These are phyloP conservation scores for Tuber brumale DNA, from an alignment of 495 filamentous ascomycete species.

Conservation along the genomic window DNA sequence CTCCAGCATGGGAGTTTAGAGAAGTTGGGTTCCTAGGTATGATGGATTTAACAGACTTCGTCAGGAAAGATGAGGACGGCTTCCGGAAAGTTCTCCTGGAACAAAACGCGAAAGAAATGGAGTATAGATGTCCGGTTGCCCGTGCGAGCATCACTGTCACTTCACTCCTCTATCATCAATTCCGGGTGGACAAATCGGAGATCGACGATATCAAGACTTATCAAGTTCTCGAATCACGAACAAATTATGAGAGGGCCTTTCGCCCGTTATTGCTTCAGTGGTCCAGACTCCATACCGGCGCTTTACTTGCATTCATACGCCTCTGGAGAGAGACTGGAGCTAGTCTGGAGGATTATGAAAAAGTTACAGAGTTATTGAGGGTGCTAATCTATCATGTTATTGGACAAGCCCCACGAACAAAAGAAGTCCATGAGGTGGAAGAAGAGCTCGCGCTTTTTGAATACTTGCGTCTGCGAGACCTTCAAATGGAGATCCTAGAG, in stretches of 20 bases:
- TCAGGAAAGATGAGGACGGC: slow-evolving; percentile 78
- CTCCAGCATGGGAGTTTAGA: slow-evolving; percentile 75
- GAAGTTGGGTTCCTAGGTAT: slow-evolving; percentile 84
- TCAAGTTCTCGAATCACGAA: slow-evolving; percentile 65
- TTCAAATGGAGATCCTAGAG: slow-evolving; percentile 94
- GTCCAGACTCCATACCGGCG: slow-evolving; percentile 87
- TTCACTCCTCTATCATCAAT: slow-evolving; percentile 84
- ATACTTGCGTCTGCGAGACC: slow-evolving; percentile 62
- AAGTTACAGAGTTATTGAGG: slow-evolving; percentile 80
- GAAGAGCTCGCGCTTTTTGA: slow-evolving; percentile 82
- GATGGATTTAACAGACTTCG: slow-evolving; percentile 95
- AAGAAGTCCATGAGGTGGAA: slow-evolving; percentile 81
- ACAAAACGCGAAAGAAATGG: slow-evolving; percentile 65
- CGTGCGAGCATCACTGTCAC: slow-evolving; percentile 83
- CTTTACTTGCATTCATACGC: slow-evolving; percentile 81
- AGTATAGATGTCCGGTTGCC: slow-evolving; percentile 80
- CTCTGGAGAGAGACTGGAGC: slow-evolving; percentile 88
- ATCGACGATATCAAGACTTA: slow-evolving; percentile 74
- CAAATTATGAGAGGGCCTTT: slow-evolving; percentile 80
- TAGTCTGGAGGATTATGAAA: slow-evolving; percentile 77
- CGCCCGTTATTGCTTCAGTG: slow-evolving; percentile 85
- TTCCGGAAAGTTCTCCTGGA: slow-evolving; percentile 89
- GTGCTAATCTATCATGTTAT: slow-evolving; percentile 90
- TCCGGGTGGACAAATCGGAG: slow-evolving; percentile 84
- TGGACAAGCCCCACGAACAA: slow-evolving; percentile 71